phyloP scores from a whole-genome alignment of 2,329 filamentous ascomycete genomes.

The Colletotrichum chrysophilum region DNA sequence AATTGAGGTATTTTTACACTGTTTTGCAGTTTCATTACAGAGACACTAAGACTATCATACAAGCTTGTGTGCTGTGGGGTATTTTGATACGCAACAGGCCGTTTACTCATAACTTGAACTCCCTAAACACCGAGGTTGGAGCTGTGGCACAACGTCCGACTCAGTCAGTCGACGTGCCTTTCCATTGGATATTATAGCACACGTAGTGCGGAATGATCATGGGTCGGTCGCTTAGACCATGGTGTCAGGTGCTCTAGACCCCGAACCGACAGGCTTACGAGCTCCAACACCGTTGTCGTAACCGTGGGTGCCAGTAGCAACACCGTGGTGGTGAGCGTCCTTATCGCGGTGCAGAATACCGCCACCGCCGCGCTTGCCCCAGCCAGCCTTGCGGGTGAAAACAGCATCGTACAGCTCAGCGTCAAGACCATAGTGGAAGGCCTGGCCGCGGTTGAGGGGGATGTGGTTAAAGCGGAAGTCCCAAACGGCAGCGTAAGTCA shows the following conservation, averaged over 20 bases:
- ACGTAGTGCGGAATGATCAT: fast-evolving
- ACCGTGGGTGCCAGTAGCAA: neutral
- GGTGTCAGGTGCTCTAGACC: neutral
- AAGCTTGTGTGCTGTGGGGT: neutral
- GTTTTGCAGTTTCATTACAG: too few species aligned
- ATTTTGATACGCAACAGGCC: neutral
- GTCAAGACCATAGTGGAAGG: constrained; percentile 56
- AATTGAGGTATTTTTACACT: too few species aligned
- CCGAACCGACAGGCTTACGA: constrained; percentile 18
- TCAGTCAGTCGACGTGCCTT: neutral
- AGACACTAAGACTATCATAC: neutral
- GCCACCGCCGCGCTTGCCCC: constrained; percentile 46
- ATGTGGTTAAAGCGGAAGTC: constrained; percentile 72
- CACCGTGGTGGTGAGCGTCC: neutral
- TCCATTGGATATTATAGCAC: neutral
- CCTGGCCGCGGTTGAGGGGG: constrained; percentile 62
- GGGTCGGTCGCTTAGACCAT: neutral
- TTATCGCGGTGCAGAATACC: constrained; percentile 27
- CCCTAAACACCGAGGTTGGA: fast-evolving
- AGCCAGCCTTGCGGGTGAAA: constrained; percentile 65
- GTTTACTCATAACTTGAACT: neutral
- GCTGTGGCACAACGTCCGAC: neutral
- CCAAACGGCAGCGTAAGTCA: constrained; percentile 72
- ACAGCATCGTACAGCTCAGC: constrained; percentile 57
- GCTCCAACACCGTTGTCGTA: neutral